Percentiles rank a stretch among this genome's conserved stretches.
phyloP scores from a whole-genome alignment of 805 yeast genomes.

The Candida glaebosa region DNA sequence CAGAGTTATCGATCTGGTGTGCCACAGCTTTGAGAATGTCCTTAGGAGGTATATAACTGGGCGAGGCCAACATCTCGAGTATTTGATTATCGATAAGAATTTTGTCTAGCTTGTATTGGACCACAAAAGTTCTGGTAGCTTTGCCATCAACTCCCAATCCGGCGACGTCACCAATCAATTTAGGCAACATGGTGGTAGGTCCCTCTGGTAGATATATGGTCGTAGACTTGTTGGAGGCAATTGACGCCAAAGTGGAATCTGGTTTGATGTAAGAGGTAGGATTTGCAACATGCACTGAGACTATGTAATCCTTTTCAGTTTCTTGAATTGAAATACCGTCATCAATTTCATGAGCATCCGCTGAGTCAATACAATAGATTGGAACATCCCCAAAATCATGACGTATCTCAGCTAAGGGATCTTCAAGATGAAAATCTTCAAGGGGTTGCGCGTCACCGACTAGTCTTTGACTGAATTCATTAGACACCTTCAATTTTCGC shows the following conservation, averaged over 20 bases:
- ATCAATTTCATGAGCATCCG: constrained; percentile 83
- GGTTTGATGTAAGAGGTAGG: constrained; percentile 66
- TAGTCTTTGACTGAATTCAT: neutral
- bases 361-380: constrained; percentile 82
- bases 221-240: constrained; percentile 58
- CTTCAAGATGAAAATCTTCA: constrained; percentile 24
- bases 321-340: constrained; percentile 76
- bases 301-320: constrained; percentile 25
- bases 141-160: constrained; percentile 46
- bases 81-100: constrained; percentile 17
- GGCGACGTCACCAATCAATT: constrained; percentile 44
- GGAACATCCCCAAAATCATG: constrained; percentile 42
- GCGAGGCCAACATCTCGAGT: constrained; percentile 5
- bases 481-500: constrained; percentile 1
- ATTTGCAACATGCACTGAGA: constrained; percentile 82
- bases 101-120: constrained; percentile 27
- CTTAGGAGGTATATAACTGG: constrained; percentile 6
- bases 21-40: constrained; percentile 10
- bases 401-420: constrained; percentile 31
- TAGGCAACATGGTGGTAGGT: constrained; percentile 69
- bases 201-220: constrained; percentile 74
- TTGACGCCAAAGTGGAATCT: constrained; percentile 38
- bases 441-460: neutral
- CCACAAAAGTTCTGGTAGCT: constrained; percentile 41
- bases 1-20: constrained; percentile 14